A percentile compares a stretch with the other conserved stretches of the same genome.
phyloP scores from a whole-genome alignment of 495 filamentous ascomycete genomes.

The Amphirosellinia nigrospora region DNA sequence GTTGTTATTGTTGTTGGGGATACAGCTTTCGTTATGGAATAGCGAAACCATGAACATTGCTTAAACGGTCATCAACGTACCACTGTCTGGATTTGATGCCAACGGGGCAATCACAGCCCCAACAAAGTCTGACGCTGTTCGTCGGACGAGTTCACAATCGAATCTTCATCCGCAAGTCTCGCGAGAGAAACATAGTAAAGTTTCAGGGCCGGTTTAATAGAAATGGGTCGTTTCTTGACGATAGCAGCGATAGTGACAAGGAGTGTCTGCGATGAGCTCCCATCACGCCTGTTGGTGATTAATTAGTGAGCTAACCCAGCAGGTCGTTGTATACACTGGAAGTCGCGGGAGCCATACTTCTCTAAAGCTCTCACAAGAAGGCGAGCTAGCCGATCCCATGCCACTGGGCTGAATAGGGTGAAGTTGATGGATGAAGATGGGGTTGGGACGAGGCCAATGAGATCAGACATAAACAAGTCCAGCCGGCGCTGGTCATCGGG shows the following conservation, averaged over 20 bases:
- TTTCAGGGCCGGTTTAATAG: slow-evolving; percentile 28
- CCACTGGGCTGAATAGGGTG: slow-evolving; percentile 32
- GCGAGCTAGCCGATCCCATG: slow-evolving; percentile 43
- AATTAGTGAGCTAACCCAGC: slow-evolving; percentile 1
- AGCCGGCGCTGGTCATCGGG: slow-evolving; percentile 46
- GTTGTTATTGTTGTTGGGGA: no score
- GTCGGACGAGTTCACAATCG: background rate
- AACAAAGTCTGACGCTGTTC: slow-evolving; percentile 21
- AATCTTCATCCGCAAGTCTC: slow-evolving; percentile 23
- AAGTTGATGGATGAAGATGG: slow-evolving; percentile 35
- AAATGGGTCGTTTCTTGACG: slow-evolving; percentile 29
- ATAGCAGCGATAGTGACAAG: slow-evolving; percentile 28
- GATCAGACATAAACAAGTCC: slow-evolving; percentile 44
- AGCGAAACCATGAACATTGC: background rate
- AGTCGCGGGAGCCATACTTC: slow-evolving; percentile 30
- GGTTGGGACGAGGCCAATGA: slow-evolving; percentile 28
- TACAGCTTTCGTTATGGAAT: background rate
- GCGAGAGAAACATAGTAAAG: slow-evolving; percentile 35
- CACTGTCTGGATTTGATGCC: slow-evolving; percentile 20
- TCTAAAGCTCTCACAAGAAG: slow-evolving; percentile 45
- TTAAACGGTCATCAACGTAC: slow-evolving; percentile 25
- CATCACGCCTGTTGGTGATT: slow-evolving; percentile 27
- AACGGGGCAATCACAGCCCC: slow-evolving; percentile 31
- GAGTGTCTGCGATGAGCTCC: slow-evolving; percentile 29
- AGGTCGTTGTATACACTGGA: background rate